These are phyloP conservation scores for Didymella segeticola DNA, from an alignment of 2,329 filamentous ascomycete species.

Conservation along the genomic window DNA sequence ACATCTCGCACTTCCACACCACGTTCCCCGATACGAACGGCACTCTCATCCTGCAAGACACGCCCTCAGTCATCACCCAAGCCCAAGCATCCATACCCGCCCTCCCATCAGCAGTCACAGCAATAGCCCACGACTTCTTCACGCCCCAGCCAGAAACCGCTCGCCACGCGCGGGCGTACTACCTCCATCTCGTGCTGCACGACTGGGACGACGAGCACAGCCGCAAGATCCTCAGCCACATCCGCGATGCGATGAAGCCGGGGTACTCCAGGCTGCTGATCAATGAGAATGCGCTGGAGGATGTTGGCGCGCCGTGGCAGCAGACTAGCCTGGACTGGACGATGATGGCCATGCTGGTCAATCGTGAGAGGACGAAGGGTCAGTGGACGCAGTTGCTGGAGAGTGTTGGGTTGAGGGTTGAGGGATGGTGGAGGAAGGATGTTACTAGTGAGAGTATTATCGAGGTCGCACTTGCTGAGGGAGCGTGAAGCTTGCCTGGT, in stretches of 20 bases:
- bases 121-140: not conserved
- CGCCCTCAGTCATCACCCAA: not conserved
- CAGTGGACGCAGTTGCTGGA: not conserved
- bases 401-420: not conserved
- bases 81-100: not conserved
- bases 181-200: slow-evolving; percentile 1
- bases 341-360: slow-evolving; percentile 5
- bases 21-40: not conserved
- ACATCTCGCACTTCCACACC: not conserved
- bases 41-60: not conserved
- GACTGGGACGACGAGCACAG: not conserved
- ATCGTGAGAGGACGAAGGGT: slow-evolving; percentile 3
- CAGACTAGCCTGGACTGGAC: slow-evolving; percentile 1
- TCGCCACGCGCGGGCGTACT: not conserved
- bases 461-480: not conserved
- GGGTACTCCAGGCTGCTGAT: slow-evolving; percentile 16
- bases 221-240: not conserved
- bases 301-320: not conserved
- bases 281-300: slow-evolving; percentile 13
- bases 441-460: not conserved
- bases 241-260: slow-evolving; percentile 20
- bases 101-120: not conserved
- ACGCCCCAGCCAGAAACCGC: not conserved
- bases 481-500: no score
- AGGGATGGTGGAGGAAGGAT: not conserved